Conservation (phyloP, 495 filamentous ascomycete genomes). For the Penicillium psychrofluorescens region DNA sequence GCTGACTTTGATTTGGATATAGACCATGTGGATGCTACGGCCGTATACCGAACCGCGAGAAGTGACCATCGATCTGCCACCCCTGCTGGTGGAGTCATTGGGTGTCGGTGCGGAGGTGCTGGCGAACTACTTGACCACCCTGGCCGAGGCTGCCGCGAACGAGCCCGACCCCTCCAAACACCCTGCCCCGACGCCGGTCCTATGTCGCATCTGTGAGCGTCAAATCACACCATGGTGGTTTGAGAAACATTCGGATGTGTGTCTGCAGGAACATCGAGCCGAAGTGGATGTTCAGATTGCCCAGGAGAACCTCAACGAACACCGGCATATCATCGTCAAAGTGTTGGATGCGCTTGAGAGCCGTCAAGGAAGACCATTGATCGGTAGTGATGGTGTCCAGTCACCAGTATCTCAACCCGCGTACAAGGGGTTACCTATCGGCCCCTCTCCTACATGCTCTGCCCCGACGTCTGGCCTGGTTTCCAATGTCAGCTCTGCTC, state of each 20-base stretch:
- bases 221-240: constrained; percentile 99
- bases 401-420: constrained; percentile 57
- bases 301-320: constrained; percentile 88
- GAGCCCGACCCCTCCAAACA: constrained; percentile 83
- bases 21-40: constrained; percentile 99
- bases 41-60: constrained; percentile 84
- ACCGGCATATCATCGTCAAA: constrained; percentile 91
- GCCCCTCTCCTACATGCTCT: constrained; percentile 50
- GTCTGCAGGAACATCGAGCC: constrained; percentile 88
- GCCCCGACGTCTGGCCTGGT: constrained; percentile 51
- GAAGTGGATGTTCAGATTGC: constrained; percentile 96
- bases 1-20: not conserved
- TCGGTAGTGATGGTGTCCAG: constrained; percentile 49
- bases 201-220: constrained; percentile 96
- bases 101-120: constrained; percentile 92
- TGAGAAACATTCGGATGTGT: constrained; percentile 95
- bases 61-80: constrained; percentile 89
- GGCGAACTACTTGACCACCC: constrained; percentile 80
- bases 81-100: constrained; percentile 84
- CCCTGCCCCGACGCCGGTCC: constrained; percentile 79
- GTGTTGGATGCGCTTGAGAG: constrained; percentile 88
- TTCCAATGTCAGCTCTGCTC: constrained; percentile 62
- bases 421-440: constrained; percentile 87
- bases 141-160: constrained; percentile 78
- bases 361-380: constrained; percentile 56